Percentiles rank a stretch among this genome's conserved stretches.
phyloP scores from a whole-genome alignment of 305 asterid species.

The Rubia peregrina region DNA sequence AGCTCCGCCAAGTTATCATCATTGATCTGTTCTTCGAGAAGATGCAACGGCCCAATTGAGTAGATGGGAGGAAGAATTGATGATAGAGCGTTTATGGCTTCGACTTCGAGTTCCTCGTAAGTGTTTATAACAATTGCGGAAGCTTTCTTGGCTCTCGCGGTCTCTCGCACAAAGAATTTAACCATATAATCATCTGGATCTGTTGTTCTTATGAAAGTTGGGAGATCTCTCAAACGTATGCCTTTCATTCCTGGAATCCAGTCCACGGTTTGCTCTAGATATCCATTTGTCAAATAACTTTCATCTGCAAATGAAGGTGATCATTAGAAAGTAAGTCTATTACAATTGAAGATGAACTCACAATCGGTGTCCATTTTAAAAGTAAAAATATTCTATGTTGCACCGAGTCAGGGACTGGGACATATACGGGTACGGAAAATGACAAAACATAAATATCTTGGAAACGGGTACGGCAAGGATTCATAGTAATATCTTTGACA shows the following conservation, averaged over 20 bases:
- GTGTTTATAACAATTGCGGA: neutral
- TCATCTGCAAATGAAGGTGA: conserved; percentile 21
- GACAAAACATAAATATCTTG: no score
- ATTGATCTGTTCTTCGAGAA: conserved; percentile 18
- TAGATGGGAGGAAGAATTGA: conserved; percentile 38
- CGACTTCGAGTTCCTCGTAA: conserved; percentile 16
- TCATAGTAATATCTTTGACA: no score
- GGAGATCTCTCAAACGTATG: conserved; percentile 28
- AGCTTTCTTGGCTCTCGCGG: neutral
- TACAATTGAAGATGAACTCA: no score
- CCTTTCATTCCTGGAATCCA: conserved; percentile 32
- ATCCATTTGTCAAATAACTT: conserved; percentile 30
- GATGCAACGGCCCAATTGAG: conserved; percentile 43
- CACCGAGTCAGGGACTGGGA: no score
- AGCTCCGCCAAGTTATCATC: neutral
- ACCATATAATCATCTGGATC: conserved; percentile 7
- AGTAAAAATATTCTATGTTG: no score
- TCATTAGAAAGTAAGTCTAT: no score
- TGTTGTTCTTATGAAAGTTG: conserved; percentile 17
- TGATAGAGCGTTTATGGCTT: conserved; percentile 28
- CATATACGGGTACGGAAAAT: no score
- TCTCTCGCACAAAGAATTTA: neutral
- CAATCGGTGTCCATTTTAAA: no score
- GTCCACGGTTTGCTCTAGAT: conserved; percentile 25
- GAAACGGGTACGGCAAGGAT: no score